These are phyloP conservation scores for Boletus hoseneyae DNA, from an alignment of 1,284 basidiomycete species.

Conservation along the genomic window DNA sequence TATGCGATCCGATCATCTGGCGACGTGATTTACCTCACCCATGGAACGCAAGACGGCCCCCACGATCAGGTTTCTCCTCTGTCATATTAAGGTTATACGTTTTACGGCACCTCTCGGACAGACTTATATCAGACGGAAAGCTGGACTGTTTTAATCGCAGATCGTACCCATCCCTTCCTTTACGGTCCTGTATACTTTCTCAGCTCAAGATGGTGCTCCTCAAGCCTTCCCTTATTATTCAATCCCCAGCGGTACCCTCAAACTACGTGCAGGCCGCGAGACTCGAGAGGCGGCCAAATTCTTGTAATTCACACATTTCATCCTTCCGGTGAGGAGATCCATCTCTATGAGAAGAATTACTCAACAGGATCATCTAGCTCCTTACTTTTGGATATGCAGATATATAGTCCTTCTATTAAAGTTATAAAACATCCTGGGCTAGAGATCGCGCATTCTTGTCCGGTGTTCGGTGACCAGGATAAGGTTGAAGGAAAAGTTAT, in stretches of 20 bases:
- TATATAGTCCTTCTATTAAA: slow-evolving; percentile 58
- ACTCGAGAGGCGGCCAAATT: slow-evolving; percentile 10
- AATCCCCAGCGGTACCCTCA: slow-evolving; percentile 18
- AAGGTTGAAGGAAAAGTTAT: slow-evolving; percentile 56
- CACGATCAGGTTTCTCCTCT: slow-evolving; percentile 11
- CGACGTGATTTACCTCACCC: slow-evolving; percentile 5
- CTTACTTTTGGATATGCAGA: slow-evolving; percentile 52
- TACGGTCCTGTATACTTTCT: neutral
- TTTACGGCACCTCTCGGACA: slow-evolving; percentile 23
- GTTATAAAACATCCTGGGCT: slow-evolving; percentile 38
- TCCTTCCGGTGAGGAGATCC: slow-evolving; percentile 40
- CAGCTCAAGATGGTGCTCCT: slow-evolving; percentile 19
- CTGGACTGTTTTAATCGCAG: neutral
- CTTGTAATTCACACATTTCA: slow-evolving; percentile 40
- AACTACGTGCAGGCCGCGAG: slow-evolving; percentile 27
- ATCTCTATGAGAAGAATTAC: neutral
- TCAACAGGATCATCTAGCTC: slow-evolving; percentile 39
- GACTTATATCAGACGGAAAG: slow-evolving; percentile 20
- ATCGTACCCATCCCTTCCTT: neutral
- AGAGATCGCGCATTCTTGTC: slow-evolving; percentile 39
- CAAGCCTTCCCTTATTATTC: slow-evolving; percentile 28
- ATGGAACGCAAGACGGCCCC: slow-evolving; percentile 5
- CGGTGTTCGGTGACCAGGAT: slow-evolving; percentile 60
- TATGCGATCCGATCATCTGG: slow-evolving; percentile 16
- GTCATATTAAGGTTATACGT: slow-evolving; percentile 20